Conservation (phyloP, 805 yeast genomes). For the Maudiozyma bulderi region DNA sequence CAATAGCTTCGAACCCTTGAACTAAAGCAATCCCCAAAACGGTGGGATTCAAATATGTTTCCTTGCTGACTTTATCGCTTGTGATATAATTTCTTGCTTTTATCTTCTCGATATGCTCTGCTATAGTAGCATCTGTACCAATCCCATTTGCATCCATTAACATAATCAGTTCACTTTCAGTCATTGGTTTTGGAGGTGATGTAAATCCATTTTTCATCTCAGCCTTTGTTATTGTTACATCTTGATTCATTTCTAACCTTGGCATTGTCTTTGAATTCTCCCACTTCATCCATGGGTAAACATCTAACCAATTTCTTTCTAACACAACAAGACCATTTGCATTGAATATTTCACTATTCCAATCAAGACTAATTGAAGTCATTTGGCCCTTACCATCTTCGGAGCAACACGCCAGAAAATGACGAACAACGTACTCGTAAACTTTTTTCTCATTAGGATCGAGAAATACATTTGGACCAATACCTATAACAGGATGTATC, state of each 20-base stretch:
- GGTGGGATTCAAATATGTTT: slow-evolving; percentile 58
- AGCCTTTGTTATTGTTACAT: slow-evolving; percentile 44
- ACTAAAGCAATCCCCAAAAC: slow-evolving; percentile 77
- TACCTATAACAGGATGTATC: slow-evolving; percentile 65
- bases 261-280: slow-evolving; percentile 58
- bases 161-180: slow-evolving; percentile 86
- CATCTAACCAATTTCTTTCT: slow-evolving; percentile 69
- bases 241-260: slow-evolving; percentile 45
- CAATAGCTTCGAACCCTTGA: slow-evolving; percentile 77
- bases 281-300: slow-evolving; percentile 78
- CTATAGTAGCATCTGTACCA: slow-evolving; percentile 98
- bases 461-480: slow-evolving; percentile 20
- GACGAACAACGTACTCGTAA: slow-evolving; percentile 76
- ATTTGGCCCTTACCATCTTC: slow-evolving; percentile 75
- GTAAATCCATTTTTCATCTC: slow-evolving; percentile 68
- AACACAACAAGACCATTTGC: slow-evolving; percentile 68
- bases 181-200: slow-evolving; percentile 69
- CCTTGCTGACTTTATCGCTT: slow-evolving; percentile 33
- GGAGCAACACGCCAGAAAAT: slow-evolving; percentile 87
- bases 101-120: slow-evolving; percentile 89
- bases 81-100: slow-evolving; percentile 55
- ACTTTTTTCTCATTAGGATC: slow-evolving; percentile 48
- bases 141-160: slow-evolving; percentile 96
- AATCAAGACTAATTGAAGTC: slow-evolving; percentile 52
- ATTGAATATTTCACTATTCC: slow-evolving; percentile 70